A percentile compares a stretch with the other conserved stretches of the same genome.
Conservation (phyloP, 129 eudicot genomes). For the Daucus carota region DNA sequence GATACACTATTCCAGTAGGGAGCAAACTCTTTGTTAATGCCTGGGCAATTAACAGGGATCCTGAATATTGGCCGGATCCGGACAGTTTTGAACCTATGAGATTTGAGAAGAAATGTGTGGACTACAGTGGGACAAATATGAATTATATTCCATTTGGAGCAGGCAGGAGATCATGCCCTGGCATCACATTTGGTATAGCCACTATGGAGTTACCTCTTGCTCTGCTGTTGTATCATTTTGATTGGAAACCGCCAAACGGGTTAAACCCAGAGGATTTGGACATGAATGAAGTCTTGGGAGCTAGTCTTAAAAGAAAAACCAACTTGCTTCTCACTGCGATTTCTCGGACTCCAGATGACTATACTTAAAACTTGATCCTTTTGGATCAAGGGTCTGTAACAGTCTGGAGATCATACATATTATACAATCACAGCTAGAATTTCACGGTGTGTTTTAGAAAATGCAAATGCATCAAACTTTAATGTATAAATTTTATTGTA, state of each 20-base stretch:
- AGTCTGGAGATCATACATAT: background rate
- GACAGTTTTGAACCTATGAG: slow-evolving; percentile 20
- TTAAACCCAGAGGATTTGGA: slow-evolving; percentile 2
- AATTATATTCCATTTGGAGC: slow-evolving; percentile 22
- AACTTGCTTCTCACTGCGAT: background rate
- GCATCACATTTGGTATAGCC: slow-evolving; percentile 14
- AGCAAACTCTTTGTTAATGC: slow-evolving; percentile 15
- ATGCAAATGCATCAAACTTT: too few relatives aligned
- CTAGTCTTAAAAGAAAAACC: slow-evolving; percentile 12
- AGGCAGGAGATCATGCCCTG: slow-evolving; percentile 19
- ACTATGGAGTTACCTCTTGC: slow-evolving; percentile 16
- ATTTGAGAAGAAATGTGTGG: background rate
- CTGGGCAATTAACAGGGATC: slow-evolving; percentile 21
- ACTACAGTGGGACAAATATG: slow-evolving; percentile 16
- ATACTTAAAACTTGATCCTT: background rate
- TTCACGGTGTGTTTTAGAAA: too few relatives aligned
- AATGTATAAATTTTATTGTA: too few relatives aligned
- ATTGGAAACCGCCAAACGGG: slow-evolving; percentile 12
- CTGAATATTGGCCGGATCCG: slow-evolving; percentile 8
- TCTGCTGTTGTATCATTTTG: slow-evolving; percentile 16
- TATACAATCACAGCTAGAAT: too few relatives aligned
- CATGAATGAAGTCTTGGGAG: slow-evolving; percentile 16
- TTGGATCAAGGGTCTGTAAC: background rate
- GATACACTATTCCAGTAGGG: slow-evolving; percentile 27
- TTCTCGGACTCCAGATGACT: background rate